Conservation (phyloP, 2,329 filamentous ascomycete genomes). For the Stagonosporopsis rhizophila region DNA sequence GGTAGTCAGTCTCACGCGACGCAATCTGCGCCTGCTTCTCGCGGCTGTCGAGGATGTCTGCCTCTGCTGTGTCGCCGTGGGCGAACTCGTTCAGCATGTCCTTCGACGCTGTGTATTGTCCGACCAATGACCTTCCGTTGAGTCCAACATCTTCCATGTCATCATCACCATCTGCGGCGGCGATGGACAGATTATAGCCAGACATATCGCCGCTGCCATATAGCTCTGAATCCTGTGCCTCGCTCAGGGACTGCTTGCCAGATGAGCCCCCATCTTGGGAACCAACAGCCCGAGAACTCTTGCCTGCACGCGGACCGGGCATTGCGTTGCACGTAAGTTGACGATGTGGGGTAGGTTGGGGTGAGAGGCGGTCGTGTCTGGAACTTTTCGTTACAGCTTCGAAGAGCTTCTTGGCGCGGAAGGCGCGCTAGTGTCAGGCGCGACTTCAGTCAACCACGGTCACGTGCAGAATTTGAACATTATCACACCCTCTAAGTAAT, state of each 20-base stretch:
- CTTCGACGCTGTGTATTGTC: slow-evolving; percentile 93
- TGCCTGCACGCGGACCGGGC: slow-evolving; percentile 54
- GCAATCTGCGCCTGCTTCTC: slow-evolving; percentile 91
- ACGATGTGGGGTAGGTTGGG: slow-evolving; percentile 16
- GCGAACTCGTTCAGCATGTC: slow-evolving; percentile 95
- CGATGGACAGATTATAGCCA: slow-evolving; percentile 90
- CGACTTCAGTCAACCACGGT: slow-evolving; percentile 1
- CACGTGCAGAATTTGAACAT: slow-evolving; percentile 7
- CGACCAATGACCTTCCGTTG: slow-evolving; percentile 77
- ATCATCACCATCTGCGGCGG: slow-evolving; percentile 78
- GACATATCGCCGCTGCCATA: slow-evolving; percentile 84
- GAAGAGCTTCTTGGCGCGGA: slow-evolving; percentile 15
- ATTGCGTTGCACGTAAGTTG: slow-evolving; percentile 39
- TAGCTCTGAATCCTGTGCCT: slow-evolving; percentile 84
- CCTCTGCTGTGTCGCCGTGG: slow-evolving; percentile 87
- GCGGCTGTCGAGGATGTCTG: slow-evolving; percentile 82
- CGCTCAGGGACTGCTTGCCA: slow-evolving; percentile 89
- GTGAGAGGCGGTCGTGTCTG: slow-evolving; percentile 3
- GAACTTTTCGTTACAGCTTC: slow-evolving; percentile 19
- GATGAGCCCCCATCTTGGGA: slow-evolving; percentile 78
- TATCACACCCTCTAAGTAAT: too few species aligned
- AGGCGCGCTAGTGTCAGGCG: slow-evolving; percentile 12
- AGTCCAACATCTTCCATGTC: slow-evolving; percentile 75
- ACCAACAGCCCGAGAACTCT: slow-evolving; percentile 84
- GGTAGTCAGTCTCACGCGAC: slow-evolving; percentile 95